Conservation (phyloP, 768 basidiomycete genomes). For the Dacryopinax spathularia region DNA sequence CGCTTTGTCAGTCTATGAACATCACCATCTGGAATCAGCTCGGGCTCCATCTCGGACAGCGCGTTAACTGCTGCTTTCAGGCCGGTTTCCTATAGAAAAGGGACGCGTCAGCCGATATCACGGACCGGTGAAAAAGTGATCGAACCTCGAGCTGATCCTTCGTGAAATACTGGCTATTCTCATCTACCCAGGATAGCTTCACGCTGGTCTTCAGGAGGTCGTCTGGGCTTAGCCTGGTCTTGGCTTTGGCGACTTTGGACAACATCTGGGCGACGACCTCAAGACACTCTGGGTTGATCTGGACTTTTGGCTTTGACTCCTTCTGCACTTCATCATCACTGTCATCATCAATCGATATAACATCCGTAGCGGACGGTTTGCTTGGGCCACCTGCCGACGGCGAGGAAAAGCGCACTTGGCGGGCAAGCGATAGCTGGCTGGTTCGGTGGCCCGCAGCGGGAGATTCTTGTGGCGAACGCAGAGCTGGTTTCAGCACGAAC, state of each 20-base stretch:
- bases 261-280: not conserved
- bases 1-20: not conserved
- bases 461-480: too few relatives aligned
- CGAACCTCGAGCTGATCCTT: not conserved
- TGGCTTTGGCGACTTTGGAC: not conserved
- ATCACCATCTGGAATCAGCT: not conserved
- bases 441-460: too few relatives aligned
- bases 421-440: not conserved
- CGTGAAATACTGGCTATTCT: not conserved
- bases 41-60: not conserved
- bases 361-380: too few relatives aligned
- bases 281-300: not conserved
- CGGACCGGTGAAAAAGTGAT: too few relatives aligned
- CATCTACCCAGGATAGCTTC: not conserved
- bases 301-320: too few relatives aligned
- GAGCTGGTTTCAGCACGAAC: too few relatives aligned
- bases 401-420: not conserved
- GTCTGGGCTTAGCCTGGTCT: not conserved
- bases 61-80: not conserved
- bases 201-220: not conserved
- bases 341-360: too few relatives aligned
- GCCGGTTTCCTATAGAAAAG: not conserved
- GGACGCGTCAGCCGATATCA: too few relatives aligned
- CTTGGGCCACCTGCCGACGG: too few relatives aligned
- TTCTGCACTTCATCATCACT: not conserved